Evolutionary conservation across 208 protist genomes (phyloP), one percentile per base, ranked within the genome.

Genomic region (Endotrypanum monterogeii): DNA sequence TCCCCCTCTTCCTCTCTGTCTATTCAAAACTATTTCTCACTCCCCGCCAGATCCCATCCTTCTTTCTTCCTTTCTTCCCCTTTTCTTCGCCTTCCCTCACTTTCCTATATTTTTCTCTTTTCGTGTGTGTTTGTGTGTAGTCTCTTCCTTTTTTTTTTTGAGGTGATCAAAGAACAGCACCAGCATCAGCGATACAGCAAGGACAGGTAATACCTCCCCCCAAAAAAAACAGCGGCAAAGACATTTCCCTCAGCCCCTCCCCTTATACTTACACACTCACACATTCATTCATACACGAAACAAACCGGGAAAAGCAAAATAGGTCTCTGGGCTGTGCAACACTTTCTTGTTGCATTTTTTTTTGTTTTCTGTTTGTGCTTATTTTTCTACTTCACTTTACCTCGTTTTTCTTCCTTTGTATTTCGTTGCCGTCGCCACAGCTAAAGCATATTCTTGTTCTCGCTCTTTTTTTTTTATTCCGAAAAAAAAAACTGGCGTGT

Each of bases 201-300:
- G 12, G 44, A 48, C 44, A 11, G 12, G 44, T 11, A 48, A 48
- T 11, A 48, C 44, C n/a, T n/a, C n/a, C n/a, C n/a, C n/a, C 44
- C 8, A 48, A 48, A 48, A 48, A 46, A 46, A 48, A 48, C 5
- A 48, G 5, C 5, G n/a, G 39, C 57, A 58, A 37, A 46, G 23
- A 12, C 46, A 44, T 41, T 67, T 28, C 7, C 61, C 46, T 25
- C 39, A 20, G 5, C 52, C 25, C 3, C 25, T 18, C 25, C 3
- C 25, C 54, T 23, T 20, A 5, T 4, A 7, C 54, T 57, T 14
- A 7, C 54, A 4, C 54, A 57, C 54, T 32, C 54, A 57, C 54
- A 57, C 54, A 14, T 39, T 32, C 68, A 58, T 69, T 25, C 54
- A 28, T 14, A 7, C 54, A 57, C 54, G n/a, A 37, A 56, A 71